Conservation (phyloP, 176 grass and related monocot genomes). For the Avena sativa region DNA sequence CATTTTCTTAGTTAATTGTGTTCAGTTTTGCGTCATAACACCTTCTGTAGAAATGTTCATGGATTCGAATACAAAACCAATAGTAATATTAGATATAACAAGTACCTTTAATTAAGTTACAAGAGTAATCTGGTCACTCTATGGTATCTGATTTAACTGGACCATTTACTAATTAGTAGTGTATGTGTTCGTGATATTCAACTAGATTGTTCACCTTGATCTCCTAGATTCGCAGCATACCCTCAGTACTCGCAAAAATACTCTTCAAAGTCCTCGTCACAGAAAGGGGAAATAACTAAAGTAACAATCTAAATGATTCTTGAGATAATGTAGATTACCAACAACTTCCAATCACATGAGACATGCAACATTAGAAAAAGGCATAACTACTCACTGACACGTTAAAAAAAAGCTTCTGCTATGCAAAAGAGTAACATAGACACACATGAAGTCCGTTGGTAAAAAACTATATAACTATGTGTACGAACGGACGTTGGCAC, state of each 20-base stretch:
- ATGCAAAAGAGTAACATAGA: not conserved
- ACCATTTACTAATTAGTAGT: not conserved
- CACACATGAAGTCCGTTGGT: no score
- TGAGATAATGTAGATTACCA: not conserved
- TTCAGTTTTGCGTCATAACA: no score
- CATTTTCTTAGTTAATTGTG: no score
- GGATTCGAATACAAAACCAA: not conserved
- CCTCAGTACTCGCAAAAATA: not conserved
- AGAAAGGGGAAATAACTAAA: not conserved
- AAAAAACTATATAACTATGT: no score
- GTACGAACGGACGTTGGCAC: no score
- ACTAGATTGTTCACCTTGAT: not conserved
- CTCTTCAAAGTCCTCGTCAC: not conserved
- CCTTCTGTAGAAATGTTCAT: not conserved
- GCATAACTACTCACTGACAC: no score
- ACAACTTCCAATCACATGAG: not conserved
- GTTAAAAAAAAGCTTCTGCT: not conserved
- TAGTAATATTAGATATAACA: no score
- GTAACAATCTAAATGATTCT: not conserved
- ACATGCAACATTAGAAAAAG: not conserved
- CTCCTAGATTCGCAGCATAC: not conserved
- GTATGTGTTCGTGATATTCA: not conserved
- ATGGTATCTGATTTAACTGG: no score
- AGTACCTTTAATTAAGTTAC: no score
- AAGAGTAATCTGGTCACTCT: no score